Percentiles rank a stretch among this genome's conserved stretches.
Conservation (phyloP, 129 eudicot species). For the Deinandra increscens region DNA sequence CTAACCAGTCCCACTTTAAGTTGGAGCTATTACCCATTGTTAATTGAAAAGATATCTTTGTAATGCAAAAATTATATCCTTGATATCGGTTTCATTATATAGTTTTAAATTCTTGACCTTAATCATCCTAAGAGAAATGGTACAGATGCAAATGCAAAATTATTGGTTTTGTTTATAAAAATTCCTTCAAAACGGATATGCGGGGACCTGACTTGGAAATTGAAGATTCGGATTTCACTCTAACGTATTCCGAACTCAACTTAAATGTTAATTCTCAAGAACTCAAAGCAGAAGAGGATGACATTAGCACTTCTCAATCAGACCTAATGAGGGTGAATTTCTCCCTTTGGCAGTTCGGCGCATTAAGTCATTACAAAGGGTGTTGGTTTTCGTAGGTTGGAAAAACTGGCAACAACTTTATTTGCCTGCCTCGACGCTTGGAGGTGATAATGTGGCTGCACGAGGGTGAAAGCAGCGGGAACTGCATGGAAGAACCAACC, state of each 20-base stretch:
- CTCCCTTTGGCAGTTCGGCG: neutral
- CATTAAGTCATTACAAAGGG: neutral
- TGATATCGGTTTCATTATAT: neutral
- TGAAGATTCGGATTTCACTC: neutral
- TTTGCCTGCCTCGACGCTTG: too few species aligned
- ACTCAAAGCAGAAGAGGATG: neutral
- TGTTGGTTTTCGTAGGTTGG: neutral
- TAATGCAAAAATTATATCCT: neutral
- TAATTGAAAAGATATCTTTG: neutral
- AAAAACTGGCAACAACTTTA: neutral
- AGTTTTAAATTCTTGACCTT: neutral
- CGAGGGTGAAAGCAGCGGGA: too few species aligned
- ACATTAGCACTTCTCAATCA: neutral
- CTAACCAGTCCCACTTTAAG: slow-evolving; percentile 3
- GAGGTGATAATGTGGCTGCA: too few species aligned
- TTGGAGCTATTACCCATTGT: neutral
- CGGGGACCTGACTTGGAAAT: neutral
- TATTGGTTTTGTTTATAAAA: neutral
- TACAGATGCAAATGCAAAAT: neutral
- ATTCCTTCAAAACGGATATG: neutral
- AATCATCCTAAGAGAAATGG: neutral
- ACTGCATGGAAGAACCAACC: too few species aligned
- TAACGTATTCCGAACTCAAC: neutral
- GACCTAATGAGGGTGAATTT: neutral
- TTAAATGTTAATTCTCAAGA: neutral